Percentiles rank a stretch among this genome's conserved stretches.
phyloP scores from a whole-genome alignment of 108 stramenopile species.

The Conticribra weissflogii region DNA sequence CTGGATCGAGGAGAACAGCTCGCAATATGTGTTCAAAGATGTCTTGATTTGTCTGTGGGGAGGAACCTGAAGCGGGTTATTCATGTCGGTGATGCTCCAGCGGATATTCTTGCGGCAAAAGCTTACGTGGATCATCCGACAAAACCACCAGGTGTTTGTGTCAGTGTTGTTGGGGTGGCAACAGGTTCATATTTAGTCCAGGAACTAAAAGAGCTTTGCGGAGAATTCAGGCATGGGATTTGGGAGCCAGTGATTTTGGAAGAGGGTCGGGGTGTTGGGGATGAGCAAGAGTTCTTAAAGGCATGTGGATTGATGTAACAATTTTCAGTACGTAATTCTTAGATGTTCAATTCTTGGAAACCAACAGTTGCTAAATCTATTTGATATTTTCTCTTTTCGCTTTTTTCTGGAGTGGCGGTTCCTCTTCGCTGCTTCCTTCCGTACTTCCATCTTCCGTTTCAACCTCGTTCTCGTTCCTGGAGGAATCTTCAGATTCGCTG shows the following conservation, averaged over 20 bases:
- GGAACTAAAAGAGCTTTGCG: constrained; percentile 50
- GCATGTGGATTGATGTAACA: constrained; percentile 17
- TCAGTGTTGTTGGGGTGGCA: constrained; percentile 59
- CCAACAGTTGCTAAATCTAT: too few species aligned
- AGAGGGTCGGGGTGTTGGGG: constrained; percentile 33
- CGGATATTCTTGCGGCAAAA: constrained; percentile 66
- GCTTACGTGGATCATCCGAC: constrained; percentile 27
- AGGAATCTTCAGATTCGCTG: neutral
- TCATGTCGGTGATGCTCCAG: constrained; percentile 65
- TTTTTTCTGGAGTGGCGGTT: neutral
- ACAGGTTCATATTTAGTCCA: constrained; percentile 58
- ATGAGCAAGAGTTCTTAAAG: constrained; percentile 15
- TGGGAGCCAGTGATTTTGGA: constrained; percentile 63
- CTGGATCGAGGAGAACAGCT: constrained; percentile 64
- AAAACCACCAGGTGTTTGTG: constrained; percentile 22
- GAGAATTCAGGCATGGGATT: constrained; percentile 39
- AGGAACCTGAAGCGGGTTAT: constrained; percentile 37
- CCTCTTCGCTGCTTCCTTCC: neutral
- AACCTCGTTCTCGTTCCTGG: neutral
- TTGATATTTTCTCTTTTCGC: too few species aligned
- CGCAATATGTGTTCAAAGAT: constrained; percentile 53
- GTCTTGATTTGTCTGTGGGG: constrained; percentile 23
- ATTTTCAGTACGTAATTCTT: too few species aligned
- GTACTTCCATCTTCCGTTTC: neutral
- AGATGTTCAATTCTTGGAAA: too few species aligned